Base-by-base conservation (phyloP, 805 yeast genomes). In the Saccharomycopsis vini region DNA sequence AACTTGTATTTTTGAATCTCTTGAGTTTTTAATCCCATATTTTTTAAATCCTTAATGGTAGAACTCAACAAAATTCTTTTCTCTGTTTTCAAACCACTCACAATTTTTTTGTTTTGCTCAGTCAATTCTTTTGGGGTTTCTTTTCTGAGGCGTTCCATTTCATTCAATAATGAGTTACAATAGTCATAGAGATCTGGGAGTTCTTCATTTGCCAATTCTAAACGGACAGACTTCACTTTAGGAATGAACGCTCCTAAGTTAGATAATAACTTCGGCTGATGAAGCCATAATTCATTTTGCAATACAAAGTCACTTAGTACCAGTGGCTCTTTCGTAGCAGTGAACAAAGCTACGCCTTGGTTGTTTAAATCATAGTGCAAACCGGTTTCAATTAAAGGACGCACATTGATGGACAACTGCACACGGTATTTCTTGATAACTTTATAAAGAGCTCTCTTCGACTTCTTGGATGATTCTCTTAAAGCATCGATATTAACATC, bases 401-500 rank as follows among this genome's bases (percentile, higher is more conserved):
- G 61, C 0, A 83, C 76, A 1, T 73, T 67, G 20, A 69, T 69
- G 4, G 69, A 59, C 9, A 89, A 60, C 26, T 81, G 55, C 2
- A 71, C 71, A 42, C 97, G 75, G 58, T 85, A 92, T 59, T 87
- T 87, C 46, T 88, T 72, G 9, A 90, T 82, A 41, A 84, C 59
- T 61, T 88, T 92, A 73, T 81, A 90, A 42, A 92, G 75, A 53
- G 71, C 77, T 51, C 77, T 76, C 57, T 94, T 98, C 1, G 97
- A 88, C 39, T 82, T 75, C 51, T 87, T 78, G 4, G 98, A 92
- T 62, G 96, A 86, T 62, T 89, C 97, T 53, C 86, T 88, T 55
- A 92, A 69, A 0, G 98, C 95, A 56, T 84, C 94, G 36, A 88
- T 76, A 56, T 92, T 94, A 10, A 88, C 89, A 63, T 92, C 99